A percentile compares a stretch with the other conserved stretches of the same genome.
phyloP scores from a whole-genome alignment of 1,139 yeast genomes.

The Debaryomyces subglobosus region DNA sequence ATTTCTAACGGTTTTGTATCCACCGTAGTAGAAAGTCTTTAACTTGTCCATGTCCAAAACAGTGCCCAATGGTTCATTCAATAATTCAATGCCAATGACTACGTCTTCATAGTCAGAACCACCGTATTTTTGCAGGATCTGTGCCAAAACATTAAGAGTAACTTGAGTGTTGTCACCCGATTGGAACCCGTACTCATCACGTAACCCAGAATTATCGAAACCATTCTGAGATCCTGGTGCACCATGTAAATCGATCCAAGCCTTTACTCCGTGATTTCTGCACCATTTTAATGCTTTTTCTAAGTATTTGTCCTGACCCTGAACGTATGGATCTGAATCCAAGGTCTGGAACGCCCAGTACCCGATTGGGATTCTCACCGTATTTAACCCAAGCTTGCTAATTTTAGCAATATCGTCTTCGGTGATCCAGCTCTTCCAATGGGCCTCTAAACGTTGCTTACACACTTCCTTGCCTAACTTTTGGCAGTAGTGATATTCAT shows the following conservation, averaged over 20 bases:
- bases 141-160: slow-evolving; percentile 54
- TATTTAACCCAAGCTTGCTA: slow-evolving; percentile 69
- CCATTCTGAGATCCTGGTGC: slow-evolving; percentile 98
- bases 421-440: slow-evolving; percentile 81
- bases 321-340: slow-evolving; percentile 80
- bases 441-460: slow-evolving; percentile 52
- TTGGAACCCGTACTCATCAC: slow-evolving; percentile 68
- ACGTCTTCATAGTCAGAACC: slow-evolving; percentile 65
- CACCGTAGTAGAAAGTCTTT: slow-evolving; percentile 56
- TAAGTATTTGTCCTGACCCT: slow-evolving; percentile 76
- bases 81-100: slow-evolving; percentile 78
- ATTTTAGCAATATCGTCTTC: slow-evolving; percentile 73
- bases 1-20: slow-evolving; percentile 56
- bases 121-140: slow-evolving; percentile 63
- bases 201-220: slow-evolving; percentile 89
- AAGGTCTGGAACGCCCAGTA: slow-evolving; percentile 87
- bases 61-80: slow-evolving; percentile 90
- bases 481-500: slow-evolving; percentile 76
- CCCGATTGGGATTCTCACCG: slow-evolving; percentile 90
- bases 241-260: slow-evolving; percentile 93
- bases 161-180: slow-evolving; percentile 50
- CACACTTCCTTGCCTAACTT: slow-evolving; percentile 67
- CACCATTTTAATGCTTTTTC: slow-evolving; percentile 83
- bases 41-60: slow-evolving; percentile 59
- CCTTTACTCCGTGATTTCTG: slow-evolving; percentile 60